Conservation (phyloP, 352 stramenopile species). For the Aphanomyces stellatus region DNA sequence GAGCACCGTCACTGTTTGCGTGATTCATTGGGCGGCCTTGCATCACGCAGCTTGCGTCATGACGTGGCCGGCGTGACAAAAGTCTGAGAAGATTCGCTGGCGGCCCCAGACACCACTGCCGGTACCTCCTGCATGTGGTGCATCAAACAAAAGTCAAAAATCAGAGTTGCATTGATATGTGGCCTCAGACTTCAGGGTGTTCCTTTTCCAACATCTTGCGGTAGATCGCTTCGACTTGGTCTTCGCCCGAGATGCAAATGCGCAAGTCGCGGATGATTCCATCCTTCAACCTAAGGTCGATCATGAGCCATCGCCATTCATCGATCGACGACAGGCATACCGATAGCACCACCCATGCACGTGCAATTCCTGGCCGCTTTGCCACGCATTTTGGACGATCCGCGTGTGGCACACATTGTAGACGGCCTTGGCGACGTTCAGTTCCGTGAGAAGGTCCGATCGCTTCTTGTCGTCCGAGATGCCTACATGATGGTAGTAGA, state of each 20-base stretch:
- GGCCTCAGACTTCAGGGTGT: neutral
- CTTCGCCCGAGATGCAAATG: conserved; percentile 19
- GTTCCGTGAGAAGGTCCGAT: conserved; percentile 49
- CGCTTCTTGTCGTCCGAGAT: conserved; percentile 31
- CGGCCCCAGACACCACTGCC: no score
- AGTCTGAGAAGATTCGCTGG: no score
- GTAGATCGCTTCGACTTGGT: conserved; percentile 20
- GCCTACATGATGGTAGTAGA: no score
- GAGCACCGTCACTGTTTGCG: no score
- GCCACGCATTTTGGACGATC: conserved; percentile 56
- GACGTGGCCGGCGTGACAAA: no score
- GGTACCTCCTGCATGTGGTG: no score
- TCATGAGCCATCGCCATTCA: neutral
- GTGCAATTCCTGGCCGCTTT: conserved; percentile 43
- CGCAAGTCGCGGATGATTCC: conserved; percentile 19
- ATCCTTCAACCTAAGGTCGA: conserved; percentile 9
- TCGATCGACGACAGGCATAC: neutral
- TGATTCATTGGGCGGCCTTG: no score
- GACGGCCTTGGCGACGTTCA: conserved; percentile 79
- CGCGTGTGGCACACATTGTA: conserved; percentile 84
- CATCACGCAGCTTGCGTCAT: no score
- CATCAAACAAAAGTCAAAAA: no score
- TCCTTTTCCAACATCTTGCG: conserved; percentile 21
- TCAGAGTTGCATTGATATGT: no score
- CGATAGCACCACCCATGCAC: conserved; percentile 54